Evolutionary conservation across 2,329 filamentous ascomycete species (phyloP).

Genomic region (Botrytis galanthina): DNA sequence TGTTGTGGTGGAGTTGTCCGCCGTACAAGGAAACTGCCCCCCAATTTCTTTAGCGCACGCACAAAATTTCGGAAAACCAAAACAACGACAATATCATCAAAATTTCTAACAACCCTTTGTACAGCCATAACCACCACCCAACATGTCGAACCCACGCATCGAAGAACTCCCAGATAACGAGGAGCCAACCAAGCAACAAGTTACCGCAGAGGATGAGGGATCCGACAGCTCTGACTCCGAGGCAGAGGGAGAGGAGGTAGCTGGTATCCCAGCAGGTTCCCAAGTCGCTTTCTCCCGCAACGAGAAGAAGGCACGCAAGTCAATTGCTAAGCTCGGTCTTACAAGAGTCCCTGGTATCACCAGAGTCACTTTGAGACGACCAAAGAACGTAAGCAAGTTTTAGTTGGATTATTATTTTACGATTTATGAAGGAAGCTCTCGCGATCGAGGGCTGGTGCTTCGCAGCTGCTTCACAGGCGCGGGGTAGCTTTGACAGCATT

Average conservation of each 20-base stretch:
- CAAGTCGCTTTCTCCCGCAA: conserved; percentile 95
- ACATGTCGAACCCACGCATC: conserved; percentile 96
- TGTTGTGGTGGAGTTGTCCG: conserved; percentile 9
- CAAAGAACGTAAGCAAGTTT: conserved; percentile 84
- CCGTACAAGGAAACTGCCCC: neutral
- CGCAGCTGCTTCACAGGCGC: conserved; percentile 3
- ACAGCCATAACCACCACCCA: conserved; percentile 46
- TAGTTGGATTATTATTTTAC: neutral
- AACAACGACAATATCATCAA: conserved; percentile 19
- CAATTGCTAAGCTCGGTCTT: conserved; percentile 96
- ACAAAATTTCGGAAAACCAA: conserved; percentile 31
- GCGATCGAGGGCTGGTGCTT: neutral
- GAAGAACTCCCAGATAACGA: conserved; percentile 95
- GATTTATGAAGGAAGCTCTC: neutral
- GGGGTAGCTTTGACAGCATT: neutral
- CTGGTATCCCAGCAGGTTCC: conserved; percentile 70
- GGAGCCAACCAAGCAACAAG: conserved; percentile 66
- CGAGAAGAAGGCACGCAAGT: conserved; percentile 99
- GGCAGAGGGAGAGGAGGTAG: conserved; percentile 72
- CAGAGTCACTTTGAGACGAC: conserved; percentile 93
- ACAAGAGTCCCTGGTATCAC: conserved; percentile 97
- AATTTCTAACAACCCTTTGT: conserved; percentile 30
- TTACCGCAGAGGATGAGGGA: conserved; percentile 70
- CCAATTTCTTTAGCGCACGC: conserved; percentile 29
- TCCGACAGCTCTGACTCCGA: conserved; percentile 71